phyloP scores from a whole-genome alignment of 768 basidiomycete species.

The Leccinellum albellum region DNA sequence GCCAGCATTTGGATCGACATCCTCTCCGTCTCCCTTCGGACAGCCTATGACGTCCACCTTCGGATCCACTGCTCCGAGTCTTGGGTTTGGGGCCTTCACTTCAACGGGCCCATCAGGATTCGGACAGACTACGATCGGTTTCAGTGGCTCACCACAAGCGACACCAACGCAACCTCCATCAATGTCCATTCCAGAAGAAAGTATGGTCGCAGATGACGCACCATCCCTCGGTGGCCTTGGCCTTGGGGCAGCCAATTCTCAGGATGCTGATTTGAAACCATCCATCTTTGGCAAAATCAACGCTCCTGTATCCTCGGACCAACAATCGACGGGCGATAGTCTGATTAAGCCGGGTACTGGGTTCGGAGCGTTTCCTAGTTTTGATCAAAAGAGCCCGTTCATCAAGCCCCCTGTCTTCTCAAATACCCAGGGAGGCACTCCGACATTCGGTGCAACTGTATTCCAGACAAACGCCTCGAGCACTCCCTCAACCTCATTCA shows the following conservation, averaged over 20 bases:
- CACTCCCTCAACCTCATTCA: conserved; percentile 21
- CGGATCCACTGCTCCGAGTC: conserved; percentile 15
- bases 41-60: conserved; percentile 14
- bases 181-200: conserved; percentile 23
- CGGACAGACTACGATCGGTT: conserved; percentile 27
- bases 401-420: conserved; percentile 17
- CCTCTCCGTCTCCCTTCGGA: not conserved
- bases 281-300: conserved; percentile 33
- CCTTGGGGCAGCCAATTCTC: conserved; percentile 24
- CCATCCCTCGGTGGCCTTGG: conserved; percentile 32
- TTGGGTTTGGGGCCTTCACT: conserved; percentile 33
- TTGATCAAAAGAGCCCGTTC: conserved; percentile 6
- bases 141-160: conserved; percentile 11
- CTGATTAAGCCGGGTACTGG: conserved; percentile 34
- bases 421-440: conserved; percentile 5
- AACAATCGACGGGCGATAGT: conserved; percentile 15
- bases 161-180: not conserved
- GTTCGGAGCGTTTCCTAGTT: conserved; percentile 30
- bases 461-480: conserved; percentile 17
- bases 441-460: conserved; percentile 13
- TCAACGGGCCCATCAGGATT: conserved; percentile 32
- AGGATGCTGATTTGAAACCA: conserved; percentile 23
- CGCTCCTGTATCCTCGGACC: conserved; percentile 5
- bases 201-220: conserved; percentile 32
- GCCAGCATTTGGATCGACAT: conserved; percentile 13